Conservation (phyloP, 768 basidiomycete species). For the Boletus edulis region DNA sequence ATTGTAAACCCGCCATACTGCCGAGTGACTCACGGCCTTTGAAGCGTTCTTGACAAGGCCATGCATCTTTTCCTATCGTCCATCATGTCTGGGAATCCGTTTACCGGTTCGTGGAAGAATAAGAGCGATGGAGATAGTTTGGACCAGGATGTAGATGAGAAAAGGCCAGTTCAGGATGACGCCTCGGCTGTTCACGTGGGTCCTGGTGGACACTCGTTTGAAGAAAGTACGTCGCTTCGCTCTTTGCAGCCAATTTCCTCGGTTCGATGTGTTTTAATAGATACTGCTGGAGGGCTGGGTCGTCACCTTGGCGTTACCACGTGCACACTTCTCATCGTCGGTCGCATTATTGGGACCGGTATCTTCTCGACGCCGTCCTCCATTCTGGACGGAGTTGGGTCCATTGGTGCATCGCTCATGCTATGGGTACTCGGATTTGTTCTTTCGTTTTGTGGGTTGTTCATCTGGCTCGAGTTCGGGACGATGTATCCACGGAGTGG, state of each 20-base stretch:
- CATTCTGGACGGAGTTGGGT: slow-evolving; percentile 54
- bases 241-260: background rate
- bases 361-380: slow-evolving; percentile 64
- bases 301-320: slow-evolving; percentile 55
- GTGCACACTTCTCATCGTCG: slow-evolving; percentile 56
- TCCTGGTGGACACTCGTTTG: slow-evolving; percentile 45
- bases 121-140: background rate
- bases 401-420: slow-evolving; percentile 60
- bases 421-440: slow-evolving; percentile 62
- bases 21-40: background rate
- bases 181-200: slow-evolving; percentile 19
- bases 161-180: background rate
- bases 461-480: slow-evolving; percentile 63
- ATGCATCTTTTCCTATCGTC: background rate
- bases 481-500: slow-evolving; percentile 63
- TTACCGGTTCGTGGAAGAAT: slow-evolving; percentile 1
- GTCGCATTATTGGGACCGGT: slow-evolving; percentile 59
- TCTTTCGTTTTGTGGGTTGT: slow-evolving; percentile 56
- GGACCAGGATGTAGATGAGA: background rate
- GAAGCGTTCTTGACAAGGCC: background rate
- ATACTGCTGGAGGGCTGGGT: slow-evolving; percentile 54
- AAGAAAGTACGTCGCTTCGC: slow-evolving; percentile 39
- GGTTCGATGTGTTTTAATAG: slow-evolving; percentile 22
- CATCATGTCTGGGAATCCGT: slow-evolving; percentile 9
- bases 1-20: background rate